Evolutionary conservation across 2,329 filamentous ascomycete genomes (phyloP).

Genomic region (Venturia aucupariae): DNA sequence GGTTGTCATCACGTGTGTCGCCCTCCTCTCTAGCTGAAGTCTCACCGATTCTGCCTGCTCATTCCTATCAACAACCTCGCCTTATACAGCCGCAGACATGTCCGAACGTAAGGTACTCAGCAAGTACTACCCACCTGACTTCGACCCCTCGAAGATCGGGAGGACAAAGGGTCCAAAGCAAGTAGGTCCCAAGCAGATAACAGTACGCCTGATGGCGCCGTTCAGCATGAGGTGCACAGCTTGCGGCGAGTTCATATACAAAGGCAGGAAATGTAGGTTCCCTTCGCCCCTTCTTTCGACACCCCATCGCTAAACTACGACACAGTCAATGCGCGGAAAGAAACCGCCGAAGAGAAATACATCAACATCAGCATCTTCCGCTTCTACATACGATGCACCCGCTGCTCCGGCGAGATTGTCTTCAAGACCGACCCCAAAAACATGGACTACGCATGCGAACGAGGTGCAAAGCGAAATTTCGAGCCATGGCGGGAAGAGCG

Average conservation of each 20-base stretch:
- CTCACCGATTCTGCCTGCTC: neutral
- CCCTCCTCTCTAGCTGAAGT: neutral
- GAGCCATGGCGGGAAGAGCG: slow-evolving; percentile 76
- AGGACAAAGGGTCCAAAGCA: slow-evolving; percentile 61
- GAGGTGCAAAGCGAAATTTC: slow-evolving; percentile 83
- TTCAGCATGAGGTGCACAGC: slow-evolving; percentile 68
- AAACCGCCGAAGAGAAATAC: slow-evolving; percentile 86
- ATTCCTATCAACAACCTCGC: neutral
- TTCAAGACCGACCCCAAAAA: slow-evolving; percentile 94
- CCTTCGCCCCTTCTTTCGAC: neutral
- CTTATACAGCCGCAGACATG: slow-evolving; percentile 44
- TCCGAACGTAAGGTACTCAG: slow-evolving; percentile 75
- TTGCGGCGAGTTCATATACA: slow-evolving; percentile 78
- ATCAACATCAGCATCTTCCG: slow-evolving; percentile 77
- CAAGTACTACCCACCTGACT: slow-evolving; percentile 65
- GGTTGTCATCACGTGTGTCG: neutral
- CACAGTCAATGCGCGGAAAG: slow-evolving; percentile 75
- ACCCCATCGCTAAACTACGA: neutral
- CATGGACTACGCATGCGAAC: slow-evolving; percentile 76
- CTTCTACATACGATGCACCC: slow-evolving; percentile 85
- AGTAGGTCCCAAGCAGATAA: slow-evolving; percentile 70
- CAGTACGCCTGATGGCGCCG: slow-evolving; percentile 82
- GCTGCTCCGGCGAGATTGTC: slow-evolving; percentile 78
- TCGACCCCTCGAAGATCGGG: slow-evolving; percentile 75
- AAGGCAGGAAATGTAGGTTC: slow-evolving; percentile 62